These are phyloP conservation scores for Meyerozyma smithsonii DNA, from an alignment of 1,139 yeast species.

Conservation along the genomic window DNA sequence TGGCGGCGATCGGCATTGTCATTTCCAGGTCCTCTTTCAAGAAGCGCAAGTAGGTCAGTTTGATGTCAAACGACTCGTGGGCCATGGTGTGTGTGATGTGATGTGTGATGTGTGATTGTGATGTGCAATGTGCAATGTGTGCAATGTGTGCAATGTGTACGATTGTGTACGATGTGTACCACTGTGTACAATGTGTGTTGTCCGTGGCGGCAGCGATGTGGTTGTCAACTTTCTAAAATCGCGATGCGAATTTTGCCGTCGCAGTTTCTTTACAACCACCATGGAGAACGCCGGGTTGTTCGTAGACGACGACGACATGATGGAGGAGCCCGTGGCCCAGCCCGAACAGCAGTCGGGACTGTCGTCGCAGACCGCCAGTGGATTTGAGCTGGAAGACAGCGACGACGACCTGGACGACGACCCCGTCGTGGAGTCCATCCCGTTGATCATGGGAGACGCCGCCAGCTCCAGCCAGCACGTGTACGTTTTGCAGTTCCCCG, in stretches of 20 bases:
- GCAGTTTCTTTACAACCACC: neutral
- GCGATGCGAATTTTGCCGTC: neutral
- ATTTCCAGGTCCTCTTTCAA: constrained; percentile 85
- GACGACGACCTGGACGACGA: constrained; percentile 46
- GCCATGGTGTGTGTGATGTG: constrained; percentile 10
- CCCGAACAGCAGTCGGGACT: neutral
- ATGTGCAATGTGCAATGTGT: neutral
- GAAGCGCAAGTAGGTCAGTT: constrained; percentile 71
- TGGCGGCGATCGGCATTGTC: constrained; percentile 99
- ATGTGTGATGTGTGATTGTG: neutral
- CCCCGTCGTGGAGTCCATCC: constrained; percentile 73
- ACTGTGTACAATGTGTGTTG: neutral
- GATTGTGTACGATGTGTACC: too few species aligned
- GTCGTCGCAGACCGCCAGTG: neutral
- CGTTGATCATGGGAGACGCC: constrained; percentile 42
- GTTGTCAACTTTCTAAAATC: too few species aligned
- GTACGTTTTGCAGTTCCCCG: constrained; percentile 64
- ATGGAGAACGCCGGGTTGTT: constrained; percentile 2
- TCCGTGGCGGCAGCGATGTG: too few species aligned
- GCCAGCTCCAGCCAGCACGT: constrained; percentile 21
- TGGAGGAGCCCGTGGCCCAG: neutral
- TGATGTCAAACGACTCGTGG: constrained; percentile 64
- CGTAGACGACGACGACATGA: constrained; percentile 1
- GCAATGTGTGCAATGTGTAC: too few species aligned
- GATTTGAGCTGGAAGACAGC: constrained; percentile 9